phyloP scores from a whole-genome alignment of 2,329 filamentous ascomycete species.

The Fusarium brevicatenulatum region DNA sequence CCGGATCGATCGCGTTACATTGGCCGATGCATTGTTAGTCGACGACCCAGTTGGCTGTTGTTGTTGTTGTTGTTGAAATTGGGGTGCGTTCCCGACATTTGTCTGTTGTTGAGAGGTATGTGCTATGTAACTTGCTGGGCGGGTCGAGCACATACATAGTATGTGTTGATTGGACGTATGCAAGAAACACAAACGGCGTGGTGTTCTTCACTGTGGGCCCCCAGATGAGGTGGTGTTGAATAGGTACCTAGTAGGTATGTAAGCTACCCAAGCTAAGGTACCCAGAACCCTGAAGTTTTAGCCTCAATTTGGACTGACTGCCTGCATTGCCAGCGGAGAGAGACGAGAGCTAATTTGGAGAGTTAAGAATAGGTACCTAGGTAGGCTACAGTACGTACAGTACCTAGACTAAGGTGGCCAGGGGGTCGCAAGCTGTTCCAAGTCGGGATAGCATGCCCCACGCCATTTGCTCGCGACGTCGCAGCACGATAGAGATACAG shows the following conservation, averaged over 20 bases:
- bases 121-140: slow-evolving; percentile 1
- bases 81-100: not conserved
- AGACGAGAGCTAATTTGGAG: slow-evolving; percentile 24
- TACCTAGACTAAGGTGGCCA: not conserved
- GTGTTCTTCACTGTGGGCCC: slow-evolving; percentile 14
- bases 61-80: slow-evolving; percentile 14
- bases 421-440: slow-evolving; percentile 39
- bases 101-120: not conserved
- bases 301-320: slow-evolving; percentile 28
- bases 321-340: slow-evolving; percentile 22
- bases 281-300: slow-evolving; percentile 21
- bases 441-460: slow-evolving; percentile 38
- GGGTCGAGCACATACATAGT: not conserved
- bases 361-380: slow-evolving; percentile 9
- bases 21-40: slow-evolving; percentile 24
- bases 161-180: slow-evolving; percentile 3
- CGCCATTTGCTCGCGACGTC: slow-evolving; percentile 36
- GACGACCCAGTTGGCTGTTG: slow-evolving; percentile 8
- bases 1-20: slow-evolving; percentile 40
- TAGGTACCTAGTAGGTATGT: not conserved
- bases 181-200: slow-evolving; percentile 16
- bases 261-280: not conserved
- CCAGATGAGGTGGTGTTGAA: not conserved
- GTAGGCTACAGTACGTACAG: not conserved
- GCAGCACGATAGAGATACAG: slow-evolving; percentile 24